Evolutionary conservation across 306 rosid genomes (phyloP).

Genomic region (Styphnolobium japonicum): DNA sequence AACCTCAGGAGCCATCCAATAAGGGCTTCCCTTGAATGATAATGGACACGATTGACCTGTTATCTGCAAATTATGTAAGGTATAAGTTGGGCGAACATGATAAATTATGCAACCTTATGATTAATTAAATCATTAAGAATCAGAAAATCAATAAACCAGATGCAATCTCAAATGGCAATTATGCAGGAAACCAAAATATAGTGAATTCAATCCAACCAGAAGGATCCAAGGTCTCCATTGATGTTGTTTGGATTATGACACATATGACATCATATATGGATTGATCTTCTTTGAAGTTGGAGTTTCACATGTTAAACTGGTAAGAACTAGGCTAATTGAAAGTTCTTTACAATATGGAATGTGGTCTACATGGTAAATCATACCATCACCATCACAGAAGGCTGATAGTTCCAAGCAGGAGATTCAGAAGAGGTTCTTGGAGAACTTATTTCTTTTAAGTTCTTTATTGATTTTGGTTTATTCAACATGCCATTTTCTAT

Average conservation of each 20-base stretch:
- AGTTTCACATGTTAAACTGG: not conserved
- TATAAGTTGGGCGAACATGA: slow-evolving; percentile 29
- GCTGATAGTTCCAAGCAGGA: not conserved
- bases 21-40: slow-evolving; percentile 98
- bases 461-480: not conserved
- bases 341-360: slow-evolving; percentile 4
- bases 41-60: slow-evolving; percentile 86
- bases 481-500: not conserved
- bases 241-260: not conserved
- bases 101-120: slow-evolving; percentile 16
- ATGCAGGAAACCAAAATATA: not conserved
- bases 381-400: slow-evolving; percentile 3
- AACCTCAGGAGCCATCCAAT: slow-evolving; percentile 99
- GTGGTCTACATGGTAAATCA: slow-evolving; percentile 8
- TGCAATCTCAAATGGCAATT: not conserved
- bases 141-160: slow-evolving; percentile 6
- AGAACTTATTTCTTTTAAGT: not conserved
- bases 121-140: slow-evolving; percentile 1
- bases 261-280: not conserved
- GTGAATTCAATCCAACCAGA: not conserved
- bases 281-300: not conserved
- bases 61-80: slow-evolving; percentile 56
- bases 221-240: not conserved
- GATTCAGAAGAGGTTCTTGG: slow-evolving; percentile 1
- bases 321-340: not conserved